These are phyloP conservation scores for Eutreptiella sp. DNA, from an alignment of 208 protist genomes.

Conservation along the genomic window DNA sequence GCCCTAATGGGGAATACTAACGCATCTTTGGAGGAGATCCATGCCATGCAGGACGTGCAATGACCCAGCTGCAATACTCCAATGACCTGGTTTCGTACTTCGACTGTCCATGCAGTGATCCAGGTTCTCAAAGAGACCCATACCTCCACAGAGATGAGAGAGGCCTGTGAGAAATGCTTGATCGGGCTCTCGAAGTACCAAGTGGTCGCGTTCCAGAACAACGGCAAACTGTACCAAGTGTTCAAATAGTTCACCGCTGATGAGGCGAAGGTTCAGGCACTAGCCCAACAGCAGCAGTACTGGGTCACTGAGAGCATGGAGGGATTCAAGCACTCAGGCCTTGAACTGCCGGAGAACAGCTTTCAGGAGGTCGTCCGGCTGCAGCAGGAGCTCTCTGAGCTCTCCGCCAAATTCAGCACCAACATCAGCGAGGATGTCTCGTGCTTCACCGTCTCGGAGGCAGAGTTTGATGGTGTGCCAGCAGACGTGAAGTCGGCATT, in stretches of 20 bases:
- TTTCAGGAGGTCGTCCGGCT: constrained; percentile 55
- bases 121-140: constrained; percentile 52
- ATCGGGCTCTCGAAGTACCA: constrained; percentile 55
- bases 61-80: constrained; percentile 48
- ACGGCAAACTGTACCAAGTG: constrained; percentile 53
- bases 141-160: constrained; percentile 49
- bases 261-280: constrained; percentile 41
- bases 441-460: constrained; percentile 42
- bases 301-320: constrained; percentile 58
- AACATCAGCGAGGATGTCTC: constrained; percentile 70
- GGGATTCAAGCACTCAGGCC: constrained; percentile 53
- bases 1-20: too few relatives aligned
- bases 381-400: constrained; percentile 55
- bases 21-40: constrained; percentile 45
- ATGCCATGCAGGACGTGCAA: constrained; percentile 23
- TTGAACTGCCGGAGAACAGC: constrained; percentile 54
- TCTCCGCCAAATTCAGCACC: constrained; percentile 58
- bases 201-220: constrained; percentile 60
- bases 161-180: constrained; percentile 53
- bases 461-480: constrained; percentile 59
- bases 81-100: constrained; percentile 47
- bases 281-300: constrained; percentile 50
- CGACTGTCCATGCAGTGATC: constrained; percentile 55
- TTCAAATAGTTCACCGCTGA: constrained; percentile 43
- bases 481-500: constrained; percentile 44